Base-by-base conservation (phyloP, 805 yeast species). In the Zygotorulaspora florentina region DNA sequence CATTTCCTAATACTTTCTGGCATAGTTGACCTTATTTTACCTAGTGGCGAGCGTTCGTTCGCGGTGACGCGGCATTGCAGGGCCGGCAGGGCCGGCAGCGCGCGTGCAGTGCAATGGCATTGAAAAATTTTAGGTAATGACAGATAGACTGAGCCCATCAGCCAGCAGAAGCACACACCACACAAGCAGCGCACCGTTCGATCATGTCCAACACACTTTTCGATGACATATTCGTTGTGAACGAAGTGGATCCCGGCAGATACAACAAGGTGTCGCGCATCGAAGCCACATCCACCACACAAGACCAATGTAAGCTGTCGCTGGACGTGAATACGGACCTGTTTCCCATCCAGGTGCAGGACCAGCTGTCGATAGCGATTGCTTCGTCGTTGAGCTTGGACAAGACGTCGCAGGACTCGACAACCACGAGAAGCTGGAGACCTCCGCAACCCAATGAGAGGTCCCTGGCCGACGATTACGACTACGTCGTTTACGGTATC, bases 401-500 rank as follows among this genome's bases (percentile, higher is more conserved):
- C 3, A 76, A 76, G 29, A 56, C 65, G 62, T 51, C 71, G 50
- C 74, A 71, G 59, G 63, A 75, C 65, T 44, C 51, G 10, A 53
- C 56, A 3, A 58, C 59, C n/a, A 55, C 64, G 34, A 51, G 50
- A 18, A 68, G 72, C 17, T 71, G 75, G 75, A 71, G 74, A 61
- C 73, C 74, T 15, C 95, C 96, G 37, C 85, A 78, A 67, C 77
- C 85, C 10, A 86, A 83, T 48, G 96, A 89, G 56, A 79, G 84
- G 61, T 79, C 95, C 5, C 75, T 91, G 59, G 96, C 96, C 55
- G 97, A 91, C 65, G 98, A 93, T 63, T 91, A 89, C 71, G 98
- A 91, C 67, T 93, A 93, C 60, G 98, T 93, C 54, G 91, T 93
- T 98, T 82, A 90, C 65, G 99, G 99, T 44, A 89, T 96, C 6